Evolutionary conservation across 768 basidiomycete species (phyloP), one percentile per base, ranked within the genome.

Genomic region (Kwoniella mangroviensis): DNA sequence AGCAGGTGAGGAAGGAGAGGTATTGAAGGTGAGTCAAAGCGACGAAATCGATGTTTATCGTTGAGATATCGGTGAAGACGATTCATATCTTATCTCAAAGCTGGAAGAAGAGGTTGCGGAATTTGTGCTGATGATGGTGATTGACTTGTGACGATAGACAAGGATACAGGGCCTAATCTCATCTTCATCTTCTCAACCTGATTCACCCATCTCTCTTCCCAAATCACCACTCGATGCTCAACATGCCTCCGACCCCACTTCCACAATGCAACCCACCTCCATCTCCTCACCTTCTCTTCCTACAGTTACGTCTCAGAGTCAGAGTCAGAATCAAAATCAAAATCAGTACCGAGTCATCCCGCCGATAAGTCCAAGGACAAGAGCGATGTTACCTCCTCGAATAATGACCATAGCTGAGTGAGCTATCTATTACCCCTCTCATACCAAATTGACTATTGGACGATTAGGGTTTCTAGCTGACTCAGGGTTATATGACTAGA

Each of bases 1-100:
- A 2, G 28, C 73, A 55, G 79, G 77, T 2, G 43, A 72, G n/a
- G 81, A 83, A 60, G 82, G 76, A 10, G 79, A 80, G 40, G 75
- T 75, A 19, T 65, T 84, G 49, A 73, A 75, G 65, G 81, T 81
- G 70, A 69, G 79, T 51, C 13, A 34, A 7, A 34, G 34, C 34
- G 3, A 4, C 34, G 34, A 34, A 5, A 34, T 34, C 34, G 4
- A 6, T 34, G 34, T 34, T 7, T 34, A 7, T 34, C 34, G 9
- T 6, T 7, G 34, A 34, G 34, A 34, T 34, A 34, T 34, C 9
- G 9, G 34, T 6, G 6, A 7, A 34, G 34, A 34, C 34, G 34
- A n/a, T n/a, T n/a, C n/a, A n/a, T n/a, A n/a, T n/a, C n/a, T n/a
- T n/a, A n/a, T 34, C 3, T 6, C 6, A 7, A 34, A 61, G 34